phyloP scores from a whole-genome alignment of 257 asterid species.

The Nicotiana obtusifolia region DNA sequence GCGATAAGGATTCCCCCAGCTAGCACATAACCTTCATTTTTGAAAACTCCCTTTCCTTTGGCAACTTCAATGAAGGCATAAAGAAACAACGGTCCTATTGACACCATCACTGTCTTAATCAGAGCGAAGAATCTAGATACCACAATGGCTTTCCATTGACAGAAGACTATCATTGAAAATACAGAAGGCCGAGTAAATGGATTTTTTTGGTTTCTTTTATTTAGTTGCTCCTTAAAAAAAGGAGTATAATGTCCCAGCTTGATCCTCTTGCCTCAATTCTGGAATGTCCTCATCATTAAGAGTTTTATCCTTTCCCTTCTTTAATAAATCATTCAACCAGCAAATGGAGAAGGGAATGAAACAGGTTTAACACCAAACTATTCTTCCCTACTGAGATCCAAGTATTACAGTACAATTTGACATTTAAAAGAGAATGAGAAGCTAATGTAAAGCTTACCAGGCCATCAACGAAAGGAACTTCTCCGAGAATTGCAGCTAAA shows the following conservation, averaged over 20 bases:
- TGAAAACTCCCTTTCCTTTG: constrained; percentile 19
- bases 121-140: constrained; percentile 31
- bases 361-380: too few species aligned
- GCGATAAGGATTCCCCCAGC: constrained; percentile 20
- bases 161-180: constrained; percentile 13
- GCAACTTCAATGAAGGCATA: constrained; percentile 30
- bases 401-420: too few species aligned
- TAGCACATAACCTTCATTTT: constrained; percentile 24
- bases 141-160: constrained; percentile 24
- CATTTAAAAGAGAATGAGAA: too few species aligned
- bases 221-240: constrained; percentile 19
- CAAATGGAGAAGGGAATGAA: too few species aligned
- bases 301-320: constrained; percentile 24
- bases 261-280: constrained; percentile 20
- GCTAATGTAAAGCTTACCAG: too few species aligned
- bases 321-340: constrained; percentile 31
- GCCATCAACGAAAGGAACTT: too few species aligned
- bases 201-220: neutral
- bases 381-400: too few species aligned
- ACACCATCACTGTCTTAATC: constrained; percentile 20
- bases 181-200: neutral
- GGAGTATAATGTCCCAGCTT: constrained; percentile 21
- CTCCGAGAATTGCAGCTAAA: too few species aligned
- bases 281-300: constrained; percentile 28
- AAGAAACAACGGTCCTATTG: constrained; percentile 32